Evolutionary conservation across 306 rosid genomes (phyloP).

Genomic region (Acacia confusa): DNA sequence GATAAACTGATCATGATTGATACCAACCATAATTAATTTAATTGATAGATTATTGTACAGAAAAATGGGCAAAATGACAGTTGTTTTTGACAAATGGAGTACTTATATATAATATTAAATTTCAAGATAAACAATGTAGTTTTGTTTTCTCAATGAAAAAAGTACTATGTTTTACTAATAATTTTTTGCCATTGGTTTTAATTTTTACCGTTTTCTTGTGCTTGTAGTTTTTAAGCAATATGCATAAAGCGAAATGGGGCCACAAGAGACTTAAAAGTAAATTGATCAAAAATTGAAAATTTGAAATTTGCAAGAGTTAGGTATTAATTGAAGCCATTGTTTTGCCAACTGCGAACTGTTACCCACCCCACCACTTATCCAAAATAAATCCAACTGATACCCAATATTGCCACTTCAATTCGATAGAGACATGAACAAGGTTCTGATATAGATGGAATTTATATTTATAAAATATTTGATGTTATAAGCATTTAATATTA

Average conservation of each 20-base stretch:
- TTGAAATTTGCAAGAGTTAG: background rate
- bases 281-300: background rate
- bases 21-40: no score
- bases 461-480: background rate
- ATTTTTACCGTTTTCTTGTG: background rate
- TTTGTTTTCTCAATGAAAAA: background rate
- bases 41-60: no score
- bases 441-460: background rate
- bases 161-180: background rate
- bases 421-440: background rate
- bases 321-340: slow-evolving; percentile 11
- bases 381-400: background rate
- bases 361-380: background rate
- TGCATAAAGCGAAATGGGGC: background rate
- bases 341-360: slow-evolving; percentile 1
- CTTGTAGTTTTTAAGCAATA: background rate
- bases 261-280: background rate
- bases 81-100: background rate
- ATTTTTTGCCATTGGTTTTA: background rate
- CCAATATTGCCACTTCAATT: slow-evolving; percentile 15
- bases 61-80: background rate
- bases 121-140: background rate
- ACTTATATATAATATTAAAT: background rate
- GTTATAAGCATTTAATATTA: background rate
- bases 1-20: no score